phyloP scores from a whole-genome alignment of 305 asterid species.

The Solanum hybrid region DNA sequence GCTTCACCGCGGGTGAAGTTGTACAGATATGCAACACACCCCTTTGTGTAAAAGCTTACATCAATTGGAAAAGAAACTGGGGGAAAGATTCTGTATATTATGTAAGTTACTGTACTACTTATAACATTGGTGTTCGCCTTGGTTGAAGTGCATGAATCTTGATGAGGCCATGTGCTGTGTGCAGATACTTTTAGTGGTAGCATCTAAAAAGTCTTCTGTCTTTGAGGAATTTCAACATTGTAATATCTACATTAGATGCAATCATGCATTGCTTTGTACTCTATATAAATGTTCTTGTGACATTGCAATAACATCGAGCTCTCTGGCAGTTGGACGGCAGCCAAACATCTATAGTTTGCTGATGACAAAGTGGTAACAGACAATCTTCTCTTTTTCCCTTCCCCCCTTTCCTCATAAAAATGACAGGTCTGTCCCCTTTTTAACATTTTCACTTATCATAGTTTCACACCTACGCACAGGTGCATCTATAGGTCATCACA shows the following conservation, averaged over 20 bases:
- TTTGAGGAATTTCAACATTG: not conserved
- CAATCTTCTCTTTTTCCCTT: not conserved
- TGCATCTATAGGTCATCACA: not conserved
- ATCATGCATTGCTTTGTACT: not conserved
- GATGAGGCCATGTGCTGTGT: not conserved
- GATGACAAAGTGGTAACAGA: not conserved
- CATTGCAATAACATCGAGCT: not conserved
- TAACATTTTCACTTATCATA: not conserved
- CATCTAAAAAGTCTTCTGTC: not conserved
- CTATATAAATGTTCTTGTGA: not conserved
- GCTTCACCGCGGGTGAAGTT: conserved; percentile 4
- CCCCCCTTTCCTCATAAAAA: not conserved
- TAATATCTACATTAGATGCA: not conserved
- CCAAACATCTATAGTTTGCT: not conserved
- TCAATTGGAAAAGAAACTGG: conserved; percentile 20
- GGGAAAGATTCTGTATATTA: conserved; percentile 9
- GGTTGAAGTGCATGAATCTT: not conserved
- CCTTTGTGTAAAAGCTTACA: conserved; percentile 19
- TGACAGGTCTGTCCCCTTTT: not conserved
- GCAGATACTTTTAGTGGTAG: not conserved
- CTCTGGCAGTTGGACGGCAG: not conserved
- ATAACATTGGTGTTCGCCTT: not conserved
- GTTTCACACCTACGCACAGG: not conserved
- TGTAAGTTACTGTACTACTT: not conserved
- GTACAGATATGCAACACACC: conserved; percentile 11